Evolutionary conservation across 805 yeast species (phyloP).

Genomic region (Lipomyces mesembrius): DNA sequence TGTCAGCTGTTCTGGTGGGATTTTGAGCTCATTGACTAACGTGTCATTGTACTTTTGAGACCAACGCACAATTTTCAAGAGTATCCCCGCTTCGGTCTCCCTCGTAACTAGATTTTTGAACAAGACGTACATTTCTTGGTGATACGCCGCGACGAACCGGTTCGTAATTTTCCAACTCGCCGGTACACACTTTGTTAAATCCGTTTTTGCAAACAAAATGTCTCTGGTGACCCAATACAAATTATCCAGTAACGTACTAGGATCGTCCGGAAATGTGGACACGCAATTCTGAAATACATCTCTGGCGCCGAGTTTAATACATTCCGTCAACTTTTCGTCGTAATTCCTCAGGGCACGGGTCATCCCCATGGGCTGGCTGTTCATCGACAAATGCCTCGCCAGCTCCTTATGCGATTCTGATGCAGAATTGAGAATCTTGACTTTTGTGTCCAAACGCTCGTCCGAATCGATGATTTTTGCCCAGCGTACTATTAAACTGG

Average conservation of each 20-base stretch:
- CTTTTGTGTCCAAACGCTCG: slow-evolving; percentile 73
- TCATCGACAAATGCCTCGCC: slow-evolving; percentile 24
- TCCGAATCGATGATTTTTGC: slow-evolving; percentile 82
- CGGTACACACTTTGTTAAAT: slow-evolving; percentile 67
- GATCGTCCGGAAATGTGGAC: slow-evolving; percentile 54
- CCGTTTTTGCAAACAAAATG: slow-evolving; percentile 64
- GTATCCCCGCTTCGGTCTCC: slow-evolving; percentile 79
- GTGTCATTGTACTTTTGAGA: slow-evolving; percentile 69
- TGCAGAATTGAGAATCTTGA: slow-evolving; percentile 37
- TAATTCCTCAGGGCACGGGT: slow-evolving; percentile 28
- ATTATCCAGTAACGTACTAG: slow-evolving; percentile 66
- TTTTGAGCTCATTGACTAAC: slow-evolving; percentile 56
- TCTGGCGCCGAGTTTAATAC: slow-evolving; percentile 51
- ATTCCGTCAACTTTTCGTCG: slow-evolving; percentile 30
- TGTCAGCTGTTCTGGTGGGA: slow-evolving; percentile 53
- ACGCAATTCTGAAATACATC: slow-evolving; percentile 72
- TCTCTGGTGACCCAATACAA: slow-evolving; percentile 86
- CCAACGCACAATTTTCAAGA: slow-evolving; percentile 74
- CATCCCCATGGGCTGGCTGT: slow-evolving; percentile 13
- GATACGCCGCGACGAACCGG: slow-evolving; percentile 67
- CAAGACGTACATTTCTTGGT: slow-evolving; percentile 63
- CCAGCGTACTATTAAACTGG: slow-evolving; percentile 67
- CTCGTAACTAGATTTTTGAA: slow-evolving; percentile 63
- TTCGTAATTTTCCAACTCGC: slow-evolving; percentile 71
- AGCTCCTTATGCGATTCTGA: slow-evolving; percentile 23